Evolutionary conservation across 2,329 filamentous ascomycete species (phyloP).

Genomic region (Penicillium occitanis): DNA sequence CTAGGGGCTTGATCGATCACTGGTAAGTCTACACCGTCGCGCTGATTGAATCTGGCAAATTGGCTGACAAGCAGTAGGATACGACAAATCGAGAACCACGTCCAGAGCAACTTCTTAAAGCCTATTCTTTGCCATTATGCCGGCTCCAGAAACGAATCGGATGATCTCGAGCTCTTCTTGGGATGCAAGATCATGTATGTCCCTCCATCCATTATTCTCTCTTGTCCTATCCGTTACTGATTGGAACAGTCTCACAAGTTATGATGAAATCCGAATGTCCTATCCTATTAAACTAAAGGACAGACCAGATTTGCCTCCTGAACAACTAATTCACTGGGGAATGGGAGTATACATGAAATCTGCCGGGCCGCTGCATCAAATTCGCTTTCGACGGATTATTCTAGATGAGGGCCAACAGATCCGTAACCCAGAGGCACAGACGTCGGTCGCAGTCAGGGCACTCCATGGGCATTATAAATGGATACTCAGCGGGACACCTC

Average conservation of each 20-base stretch:
- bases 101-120: slow-evolving; percentile 27
- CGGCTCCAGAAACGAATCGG: slow-evolving; percentile 23
- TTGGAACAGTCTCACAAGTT: slow-evolving; percentile 38
- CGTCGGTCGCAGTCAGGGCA: slow-evolving; percentile 38
- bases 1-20: slow-evolving; percentile 34
- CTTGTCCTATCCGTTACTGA: background rate
- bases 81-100: slow-evolving; percentile 34
- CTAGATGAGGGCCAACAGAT: slow-evolving; percentile 43
- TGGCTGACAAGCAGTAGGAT: background rate
- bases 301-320: slow-evolving; percentile 24
- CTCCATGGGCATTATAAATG: slow-evolving; percentile 40
- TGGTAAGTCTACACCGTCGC: slow-evolving; percentile 30
- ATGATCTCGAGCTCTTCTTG: slow-evolving; percentile 26
- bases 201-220: background rate
- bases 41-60: background rate
- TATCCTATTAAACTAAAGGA: slow-evolving; percentile 30
- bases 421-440: slow-evolving; percentile 36
- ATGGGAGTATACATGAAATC: slow-evolving; percentile 26
- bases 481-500: slow-evolving; percentile 42
- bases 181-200: slow-evolving; percentile 22
- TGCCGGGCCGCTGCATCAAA: slow-evolving; percentile 35
- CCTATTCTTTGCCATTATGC: slow-evolving; percentile 30
- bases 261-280: slow-evolving; percentile 37
- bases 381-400: slow-evolving; percentile 42
- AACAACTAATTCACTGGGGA: slow-evolving; percentile 30